Conservation (phyloP, 139 green algal genomes). For the Tetraselmis striata region DNA sequence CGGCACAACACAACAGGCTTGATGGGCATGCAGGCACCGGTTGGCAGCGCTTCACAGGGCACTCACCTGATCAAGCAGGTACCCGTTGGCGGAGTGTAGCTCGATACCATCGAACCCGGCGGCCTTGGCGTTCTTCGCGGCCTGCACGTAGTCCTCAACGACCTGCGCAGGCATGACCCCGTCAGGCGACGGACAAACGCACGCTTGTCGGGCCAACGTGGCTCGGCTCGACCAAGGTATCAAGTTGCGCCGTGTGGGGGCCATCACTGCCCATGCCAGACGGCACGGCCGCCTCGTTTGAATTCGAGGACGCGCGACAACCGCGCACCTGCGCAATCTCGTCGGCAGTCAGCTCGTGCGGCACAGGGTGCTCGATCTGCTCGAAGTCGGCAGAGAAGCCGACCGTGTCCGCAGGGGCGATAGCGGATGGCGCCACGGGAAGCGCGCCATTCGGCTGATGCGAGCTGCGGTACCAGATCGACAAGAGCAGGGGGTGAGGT, state of each 20-base stretch:
- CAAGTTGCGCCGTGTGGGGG: too few species aligned
- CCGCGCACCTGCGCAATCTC: constrained; percentile 44
- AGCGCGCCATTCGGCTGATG: constrained; percentile 43
- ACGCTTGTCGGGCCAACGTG: too few species aligned
- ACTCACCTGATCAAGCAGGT: not conserved
- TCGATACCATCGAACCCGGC: constrained; percentile 7
- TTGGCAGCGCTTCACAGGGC: too few species aligned
- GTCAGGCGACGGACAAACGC: too few species aligned
- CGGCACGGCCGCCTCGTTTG: too few species aligned
- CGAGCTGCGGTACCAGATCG: constrained; percentile 6
- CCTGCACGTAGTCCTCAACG: constrained; percentile 33
- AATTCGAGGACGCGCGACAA: too few species aligned
- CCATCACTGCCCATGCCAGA: too few species aligned
- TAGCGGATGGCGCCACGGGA: constrained; percentile 50
- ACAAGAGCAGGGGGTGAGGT: too few species aligned
- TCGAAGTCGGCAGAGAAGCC: not conserved
- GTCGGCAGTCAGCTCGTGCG: constrained; percentile 27
- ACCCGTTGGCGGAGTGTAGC: constrained; percentile 1
- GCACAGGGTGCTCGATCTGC: constrained; percentile 14
- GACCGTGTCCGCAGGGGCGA: constrained; percentile 12
- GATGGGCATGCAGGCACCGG: too few species aligned
- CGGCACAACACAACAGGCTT: too few species aligned
- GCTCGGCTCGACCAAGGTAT: too few species aligned
- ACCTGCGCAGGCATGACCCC: too few species aligned
- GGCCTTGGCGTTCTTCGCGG: constrained; percentile 40